Evolutionary conservation across 495 filamentous ascomycete genomes (phyloP), one percentile per base, ranked within the genome.

Genomic region (Lophiostoma macrostomum): DNA sequence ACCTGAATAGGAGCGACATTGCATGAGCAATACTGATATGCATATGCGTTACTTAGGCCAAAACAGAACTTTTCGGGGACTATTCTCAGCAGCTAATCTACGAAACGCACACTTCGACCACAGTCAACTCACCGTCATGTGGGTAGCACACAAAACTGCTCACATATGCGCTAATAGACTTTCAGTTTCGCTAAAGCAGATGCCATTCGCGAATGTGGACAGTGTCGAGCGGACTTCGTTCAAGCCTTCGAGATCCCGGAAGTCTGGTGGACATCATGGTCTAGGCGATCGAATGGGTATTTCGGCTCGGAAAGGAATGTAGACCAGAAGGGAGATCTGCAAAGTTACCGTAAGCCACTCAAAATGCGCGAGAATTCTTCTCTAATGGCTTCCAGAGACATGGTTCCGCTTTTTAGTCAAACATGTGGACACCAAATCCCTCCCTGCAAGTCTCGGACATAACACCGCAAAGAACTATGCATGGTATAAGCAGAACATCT

Each of bases 401-500:
- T 71, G 69, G 67, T 58, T 62, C 7, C 67, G 64, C 43, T 69
- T 70, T 31, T 49, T 64, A 24, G 43, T 71, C 6, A 70, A 71
- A 51, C 60, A 64, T 7, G n/a, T n/a, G n/a, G n/a, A n/a, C n/a
- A n/a, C n/a, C n/a, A n/a, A n/a, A n/a, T n/a, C n/a, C n/a, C n/a
- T n/a, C n/a, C n/a, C n/a, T n/a, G n/a, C n/a, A n/a, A n/a, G n/a
- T n/a, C n/a, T n/a, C n/a, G n/a, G n/a, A n/a, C n/a, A n/a, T n/a
- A n/a, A n/a, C n/a, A n/a, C n/a, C n/a, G n/a, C n/a, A n/a, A 42
- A 42, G 22, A 6, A 7, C 31, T 39, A 14, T 14, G 13, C 25
- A 5, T 37, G 31, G 45, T 37, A 50, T 22, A 50, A 50, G 20
- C 23, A 37, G 30, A 73, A 71, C 32, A 31, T 67, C 19, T 72